Evolutionary conservation across 148 eudicot species (phyloP), one percentile per base, ranked within the genome.

Genomic region (Cornus florida): DNA sequence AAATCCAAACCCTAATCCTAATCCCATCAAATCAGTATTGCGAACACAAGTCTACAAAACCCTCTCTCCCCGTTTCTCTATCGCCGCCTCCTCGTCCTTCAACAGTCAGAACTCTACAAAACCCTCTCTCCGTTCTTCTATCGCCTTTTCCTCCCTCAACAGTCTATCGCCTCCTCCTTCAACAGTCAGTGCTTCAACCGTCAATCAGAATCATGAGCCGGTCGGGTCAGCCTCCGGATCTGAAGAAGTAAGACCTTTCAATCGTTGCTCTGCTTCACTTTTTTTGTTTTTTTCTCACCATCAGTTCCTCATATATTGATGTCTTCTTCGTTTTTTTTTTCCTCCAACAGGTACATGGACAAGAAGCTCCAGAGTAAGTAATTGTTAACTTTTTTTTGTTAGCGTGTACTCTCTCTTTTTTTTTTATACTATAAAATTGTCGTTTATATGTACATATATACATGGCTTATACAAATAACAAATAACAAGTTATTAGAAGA

Each of bases 191-290:
- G 28, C 28, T 28, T 28, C 20, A 4, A 28, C 28, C 0, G 38
- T 35, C 48, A 43, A 9, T 43, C 48, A 43, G 48, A 43, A 62
- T 24, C 66, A 87, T 87, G 90, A 87, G 90, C 43, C 81, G 90
- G 33, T 87, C 90, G 6, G 88, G 88, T 68, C 90, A 87, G 77
- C 88, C 90, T 80, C 88, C 88, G 50, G 90, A 87, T 87, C 81
- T 87, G 46, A 87, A 87, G 71, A 87, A 87, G 90, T 87, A 43
- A 74, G 28, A 28, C 81, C 71, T 14, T 38, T 57, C 24, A 28
- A 74, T 16, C 43, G 48, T 72, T 31, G 28, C 7, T 67, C 67
- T 17, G 4, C 13, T 65, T 10, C 48, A 0, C 28, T 28, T 1
- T 43, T 5, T 48, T 48, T 48, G 2, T 5, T 48, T 48, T 48